Percentiles rank a stretch among this genome's conserved stretches.
Evolutionary conservation across 495 filamentous ascomycete species (phyloP).

Genomic region (Aspergillus homomorphus): DNA sequence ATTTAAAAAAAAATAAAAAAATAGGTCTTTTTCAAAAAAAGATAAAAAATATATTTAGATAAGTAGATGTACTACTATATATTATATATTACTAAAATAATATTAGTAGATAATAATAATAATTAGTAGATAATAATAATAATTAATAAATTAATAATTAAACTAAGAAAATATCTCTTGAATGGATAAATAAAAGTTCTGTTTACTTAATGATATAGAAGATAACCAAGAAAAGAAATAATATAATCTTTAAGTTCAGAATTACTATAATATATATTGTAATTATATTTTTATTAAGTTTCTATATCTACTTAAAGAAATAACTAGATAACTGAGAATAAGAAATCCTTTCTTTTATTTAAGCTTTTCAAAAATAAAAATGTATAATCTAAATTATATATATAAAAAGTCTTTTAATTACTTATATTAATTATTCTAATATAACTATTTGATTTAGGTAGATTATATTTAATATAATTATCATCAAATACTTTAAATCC

Average conservation of each 20-base stretch:
- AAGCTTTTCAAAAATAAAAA: no score
- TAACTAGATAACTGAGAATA: not conserved
- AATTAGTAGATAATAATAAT: no score
- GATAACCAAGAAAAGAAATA: no score
- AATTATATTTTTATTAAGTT: not conserved
- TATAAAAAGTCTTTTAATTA: not conserved
- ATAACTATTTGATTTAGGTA: not conserved
- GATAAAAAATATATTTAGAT: no score
- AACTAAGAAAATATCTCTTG: no score
- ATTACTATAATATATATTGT: constrained; percentile 1
- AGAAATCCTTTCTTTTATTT: not conserved
- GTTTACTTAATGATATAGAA: no score
- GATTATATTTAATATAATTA: not conserved
- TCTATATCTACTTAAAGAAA: no score
- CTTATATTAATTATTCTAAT: not conserved
- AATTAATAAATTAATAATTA: no score
- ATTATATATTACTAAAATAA: not conserved
- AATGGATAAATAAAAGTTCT: no score
- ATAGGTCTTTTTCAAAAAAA: no score
- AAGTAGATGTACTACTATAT: not conserved
- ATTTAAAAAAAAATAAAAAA: no score
- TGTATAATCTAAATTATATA: not conserved
- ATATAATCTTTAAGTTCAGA: no score
- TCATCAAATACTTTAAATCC: not conserved
- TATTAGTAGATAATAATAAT: not conserved